Evolutionary conservation across 1,139 yeast species (phyloP).

Genomic region (Scheffersomyces titani): DNA sequence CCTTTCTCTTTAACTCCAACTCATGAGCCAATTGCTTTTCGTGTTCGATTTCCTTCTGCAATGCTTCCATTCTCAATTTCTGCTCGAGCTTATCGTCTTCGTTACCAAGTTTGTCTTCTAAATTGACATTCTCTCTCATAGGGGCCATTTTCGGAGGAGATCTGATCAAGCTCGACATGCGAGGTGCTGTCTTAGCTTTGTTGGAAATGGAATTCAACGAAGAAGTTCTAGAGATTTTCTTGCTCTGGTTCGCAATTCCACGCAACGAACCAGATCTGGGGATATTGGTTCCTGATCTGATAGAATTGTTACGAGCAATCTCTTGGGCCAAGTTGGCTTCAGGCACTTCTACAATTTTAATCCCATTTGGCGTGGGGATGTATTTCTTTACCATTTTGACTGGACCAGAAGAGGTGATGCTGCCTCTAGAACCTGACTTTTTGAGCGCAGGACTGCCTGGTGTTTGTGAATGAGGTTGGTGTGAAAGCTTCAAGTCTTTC

Average conservation of each 20-base stretch:
- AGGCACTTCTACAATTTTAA: constrained; percentile 50
- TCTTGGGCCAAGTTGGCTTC: constrained; percentile 39
- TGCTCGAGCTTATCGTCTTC: constrained; percentile 13
- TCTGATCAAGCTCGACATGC: constrained; percentile 8
- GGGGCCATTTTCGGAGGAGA: constrained; percentile 8
- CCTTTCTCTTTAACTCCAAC: constrained; percentile 19
- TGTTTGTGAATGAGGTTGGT: constrained; percentile 3
- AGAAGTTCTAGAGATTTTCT: constrained; percentile 4
- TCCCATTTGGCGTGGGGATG: constrained; percentile 51
- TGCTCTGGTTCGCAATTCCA: background rate
- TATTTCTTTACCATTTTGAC: constrained; percentile 49
- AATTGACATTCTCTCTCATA: constrained; percentile 11
- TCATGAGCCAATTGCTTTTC: constrained; percentile 32
- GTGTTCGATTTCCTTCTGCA: constrained; percentile 23
- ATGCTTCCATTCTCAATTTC: constrained; percentile 21
- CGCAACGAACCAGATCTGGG: constrained; percentile 25
- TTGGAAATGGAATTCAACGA: constrained; percentile 6
- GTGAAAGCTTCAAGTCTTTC: constrained; percentile 16
- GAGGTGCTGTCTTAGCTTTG: constrained; percentile 5
- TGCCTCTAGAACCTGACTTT: background rate
- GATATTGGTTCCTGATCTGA: constrained; percentile 33
- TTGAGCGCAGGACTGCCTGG: background rate
- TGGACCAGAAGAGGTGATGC: background rate
- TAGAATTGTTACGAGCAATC: constrained; percentile 42
- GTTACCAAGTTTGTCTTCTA: constrained; percentile 12